These are phyloP conservation scores for Beauveria sp. DNA, from an alignment of 2,329 filamentous ascomycete species.

Conservation along the genomic window DNA sequence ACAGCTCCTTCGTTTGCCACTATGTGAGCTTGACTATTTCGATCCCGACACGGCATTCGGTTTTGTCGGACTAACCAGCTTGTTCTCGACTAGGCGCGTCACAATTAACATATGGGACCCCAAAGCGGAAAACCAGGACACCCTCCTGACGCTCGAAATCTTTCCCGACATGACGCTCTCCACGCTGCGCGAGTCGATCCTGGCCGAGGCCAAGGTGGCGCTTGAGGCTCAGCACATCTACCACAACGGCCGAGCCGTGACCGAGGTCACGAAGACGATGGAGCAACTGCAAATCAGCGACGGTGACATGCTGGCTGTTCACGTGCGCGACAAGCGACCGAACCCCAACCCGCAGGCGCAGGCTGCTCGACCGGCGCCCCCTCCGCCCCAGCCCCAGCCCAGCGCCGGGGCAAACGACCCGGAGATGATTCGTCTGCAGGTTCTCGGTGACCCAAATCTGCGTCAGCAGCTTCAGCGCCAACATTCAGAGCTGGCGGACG, in stretches of 20 bases:
- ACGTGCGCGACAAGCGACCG: slow-evolving; percentile 55
- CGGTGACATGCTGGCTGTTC: slow-evolving; percentile 86
- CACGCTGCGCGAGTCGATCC: slow-evolving; percentile 79
- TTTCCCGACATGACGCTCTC: slow-evolving; percentile 74
- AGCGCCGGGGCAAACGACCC: slow-evolving; percentile 49
- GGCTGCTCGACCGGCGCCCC: slow-evolving; percentile 26
- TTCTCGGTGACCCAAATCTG: slow-evolving; percentile 69
- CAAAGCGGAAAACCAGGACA: slow-evolving; percentile 58
- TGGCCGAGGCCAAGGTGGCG: slow-evolving; percentile 72
- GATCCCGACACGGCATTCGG: background rate
- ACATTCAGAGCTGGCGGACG: slow-evolving; percentile 69
- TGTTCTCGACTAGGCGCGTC: slow-evolving; percentile 57
- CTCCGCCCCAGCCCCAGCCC: slow-evolving; percentile 27
- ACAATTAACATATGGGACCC: slow-evolving; percentile 77
- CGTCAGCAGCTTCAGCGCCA: slow-evolving; percentile 63
- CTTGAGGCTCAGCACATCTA: slow-evolving; percentile 73
- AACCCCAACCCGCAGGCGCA: slow-evolving; percentile 20
- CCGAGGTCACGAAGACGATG: slow-evolving; percentile 71
- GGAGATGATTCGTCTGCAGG: slow-evolving; percentile 74
- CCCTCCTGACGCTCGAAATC: slow-evolving; percentile 75
- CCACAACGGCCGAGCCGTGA: slow-evolving; percentile 77
- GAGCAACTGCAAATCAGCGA: slow-evolving; percentile 73
- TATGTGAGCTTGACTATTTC: slow-evolving; percentile 5
- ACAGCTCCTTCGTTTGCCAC: background rate
- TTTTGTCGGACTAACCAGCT: background rate